Conservation (phyloP, 2,329 filamentous ascomycete genomes). For the Clonostachys solani region DNA sequence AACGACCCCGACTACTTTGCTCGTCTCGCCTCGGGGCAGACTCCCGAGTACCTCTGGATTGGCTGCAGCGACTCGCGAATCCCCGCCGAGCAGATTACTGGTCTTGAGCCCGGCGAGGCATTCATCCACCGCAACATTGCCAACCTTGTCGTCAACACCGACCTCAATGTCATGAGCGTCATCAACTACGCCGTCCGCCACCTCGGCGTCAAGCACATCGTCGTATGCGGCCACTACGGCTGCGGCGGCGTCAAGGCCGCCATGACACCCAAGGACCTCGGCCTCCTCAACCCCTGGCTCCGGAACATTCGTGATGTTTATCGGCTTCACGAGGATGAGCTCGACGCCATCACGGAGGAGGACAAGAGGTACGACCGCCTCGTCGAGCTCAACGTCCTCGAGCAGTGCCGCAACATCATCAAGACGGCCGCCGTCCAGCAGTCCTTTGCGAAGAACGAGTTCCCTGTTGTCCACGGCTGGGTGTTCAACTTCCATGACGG, state of each 20-base stretch:
- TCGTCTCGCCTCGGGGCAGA: constrained; percentile 60
- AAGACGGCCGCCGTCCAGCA: constrained; percentile 79
- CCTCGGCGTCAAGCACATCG: constrained; percentile 76
- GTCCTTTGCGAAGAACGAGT: constrained; percentile 57
- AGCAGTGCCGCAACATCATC: constrained; percentile 74
- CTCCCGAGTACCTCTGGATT: constrained; percentile 77
- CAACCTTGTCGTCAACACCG: constrained; percentile 77
- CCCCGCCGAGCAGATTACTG: constrained; percentile 84
- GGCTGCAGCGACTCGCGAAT: constrained; percentile 88
- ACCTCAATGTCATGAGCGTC: constrained; percentile 76
- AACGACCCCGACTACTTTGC: constrained; percentile 63
- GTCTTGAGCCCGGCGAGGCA: constrained; percentile 81
- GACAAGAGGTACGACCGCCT: constrained; percentile 62
- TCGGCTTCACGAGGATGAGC: constrained; percentile 64
- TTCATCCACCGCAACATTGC: constrained; percentile 96
- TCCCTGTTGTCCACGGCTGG: constrained; percentile 70
- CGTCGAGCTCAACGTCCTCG: constrained; percentile 78
- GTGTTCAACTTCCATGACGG: constrained; percentile 68
- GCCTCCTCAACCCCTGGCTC: constrained; percentile 70
- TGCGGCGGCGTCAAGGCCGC: constrained; percentile 75
- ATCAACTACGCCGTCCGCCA: constrained; percentile 84
- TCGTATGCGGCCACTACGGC: constrained; percentile 76
- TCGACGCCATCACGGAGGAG: constrained; percentile 58
- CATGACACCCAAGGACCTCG: constrained; percentile 66
- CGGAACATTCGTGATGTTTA: constrained; percentile 73